Conservation (phyloP, 2,329 filamentous ascomycete species). For the Gaeumannomyces tritici region DNA sequence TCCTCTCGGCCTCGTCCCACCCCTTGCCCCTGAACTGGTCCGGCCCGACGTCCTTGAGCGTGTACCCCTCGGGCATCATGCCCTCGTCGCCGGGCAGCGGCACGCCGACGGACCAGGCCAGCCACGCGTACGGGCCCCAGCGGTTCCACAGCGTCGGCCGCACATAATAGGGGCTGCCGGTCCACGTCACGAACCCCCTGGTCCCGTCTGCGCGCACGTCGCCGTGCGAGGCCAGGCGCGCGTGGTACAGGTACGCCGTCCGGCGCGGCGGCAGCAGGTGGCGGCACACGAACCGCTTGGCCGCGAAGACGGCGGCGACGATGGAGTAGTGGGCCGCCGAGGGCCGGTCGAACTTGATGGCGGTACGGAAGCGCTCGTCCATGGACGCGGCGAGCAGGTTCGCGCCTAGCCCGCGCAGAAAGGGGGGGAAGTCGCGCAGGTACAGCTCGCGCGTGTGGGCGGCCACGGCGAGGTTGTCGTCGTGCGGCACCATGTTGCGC, state of each 20-base stretch:
- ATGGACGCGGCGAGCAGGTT: constrained; percentile 50
- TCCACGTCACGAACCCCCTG: constrained; percentile 9
- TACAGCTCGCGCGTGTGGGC: constrained; percentile 48
- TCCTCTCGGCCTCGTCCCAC: constrained; percentile 24
- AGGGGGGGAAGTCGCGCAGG: constrained; percentile 40
- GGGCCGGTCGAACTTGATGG: constrained; percentile 47
- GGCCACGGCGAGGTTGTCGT: constrained; percentile 22
- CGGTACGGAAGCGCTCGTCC: constrained; percentile 51
- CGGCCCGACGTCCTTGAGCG: constrained; percentile 54
- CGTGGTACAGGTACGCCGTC: constrained; percentile 16
- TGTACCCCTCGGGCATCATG: constrained; percentile 39
- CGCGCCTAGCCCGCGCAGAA: constrained; percentile 33
- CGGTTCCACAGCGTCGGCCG: constrained; percentile 49
- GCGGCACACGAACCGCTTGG: constrained; percentile 44
- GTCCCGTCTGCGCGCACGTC: constrained; percentile 24
- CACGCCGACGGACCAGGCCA: constrained; percentile 32
- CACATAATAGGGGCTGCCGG: constrained; percentile 50
- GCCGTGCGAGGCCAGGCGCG: neutral
- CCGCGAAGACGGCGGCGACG: constrained; percentile 31
- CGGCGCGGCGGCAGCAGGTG: constrained; percentile 51
- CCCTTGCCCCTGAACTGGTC: constrained; percentile 41
- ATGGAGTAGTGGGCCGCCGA: constrained; percentile 28
- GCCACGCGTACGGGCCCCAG: constrained; percentile 48
- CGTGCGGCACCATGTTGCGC: constrained; percentile 43
- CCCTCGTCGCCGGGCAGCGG: constrained; percentile 32